Evolutionary conservation across 495 filamentous ascomycete genomes (phyloP), one percentile per base, ranked within the genome.

Genomic region (Daldinia caldariorum): DNA sequence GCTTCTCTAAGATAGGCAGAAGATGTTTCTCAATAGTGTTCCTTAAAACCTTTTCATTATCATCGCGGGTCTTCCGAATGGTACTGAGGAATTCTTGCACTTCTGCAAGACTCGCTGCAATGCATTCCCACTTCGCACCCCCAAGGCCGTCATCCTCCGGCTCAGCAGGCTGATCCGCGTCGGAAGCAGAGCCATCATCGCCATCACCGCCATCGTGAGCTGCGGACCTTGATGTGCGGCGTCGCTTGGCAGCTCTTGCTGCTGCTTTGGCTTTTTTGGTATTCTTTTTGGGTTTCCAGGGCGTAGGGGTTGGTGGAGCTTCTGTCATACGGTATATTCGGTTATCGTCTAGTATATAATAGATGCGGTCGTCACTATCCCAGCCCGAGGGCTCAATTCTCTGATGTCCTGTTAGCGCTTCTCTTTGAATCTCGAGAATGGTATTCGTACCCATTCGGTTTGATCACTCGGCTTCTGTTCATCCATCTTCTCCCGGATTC

Each of bases 331-430:
- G 91, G 79, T 98, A 99, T 31, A 98, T 83, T 53, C 94, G 87
- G 68, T 97, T 95, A 81, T 99, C 95, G 67, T 99, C 94, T 6
- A 99, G 86, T 12, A 97, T 90, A 72, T 92, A 95, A 78, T 97
- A 97, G 18, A 85, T 89, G 22, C 92, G 91, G 67, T 93, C 93
- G 49, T 97, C 82, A 18, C 84, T 82, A 79, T 99, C 95, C 85
- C 90, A 97, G 9, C 95, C 95, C 65, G 92, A 87, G 20, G 94
- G 91, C 71, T 98, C 94, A 62, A 99, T 92, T 72, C 95, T 90
- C 94, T 97, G 63, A 22, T 50, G 50, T 8, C 38, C 39, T 56
- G n/a, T 72, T 68, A 80, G 75, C 51, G 55, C 32, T 39, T 72
- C 45, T 67, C 71, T 55, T 39, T n/a, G 37, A 6, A 4, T 32